Evolutionary conservation across 1,284 basidiomycete species (phyloP).

Genomic region (Agroathelia rolfsii): DNA sequence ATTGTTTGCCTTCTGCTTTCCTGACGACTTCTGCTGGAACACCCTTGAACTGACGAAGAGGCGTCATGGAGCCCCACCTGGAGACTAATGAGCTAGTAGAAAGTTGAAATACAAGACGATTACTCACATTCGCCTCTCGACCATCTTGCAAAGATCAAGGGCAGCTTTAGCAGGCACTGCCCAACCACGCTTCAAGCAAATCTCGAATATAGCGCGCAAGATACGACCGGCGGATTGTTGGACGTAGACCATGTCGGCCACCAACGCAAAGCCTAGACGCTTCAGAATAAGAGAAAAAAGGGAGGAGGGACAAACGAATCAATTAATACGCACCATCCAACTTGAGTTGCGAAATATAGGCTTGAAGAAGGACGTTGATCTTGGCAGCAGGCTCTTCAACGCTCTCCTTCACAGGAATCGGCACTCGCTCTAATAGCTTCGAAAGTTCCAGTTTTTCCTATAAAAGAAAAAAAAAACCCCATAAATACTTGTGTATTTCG

Average conservation of each 20-base stretch:
- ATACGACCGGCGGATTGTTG: conserved; percentile 91
- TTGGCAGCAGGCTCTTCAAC: conserved; percentile 96
- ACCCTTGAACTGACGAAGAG: conserved; percentile 89
- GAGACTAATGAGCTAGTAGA: conserved; percentile 4
- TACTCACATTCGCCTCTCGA: conserved; percentile 74
- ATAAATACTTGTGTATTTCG: too few species aligned
- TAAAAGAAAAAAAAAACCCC: too few species aligned
- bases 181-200: conserved; percentile 98
- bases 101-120: not conserved
- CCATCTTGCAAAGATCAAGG: conserved; percentile 96
- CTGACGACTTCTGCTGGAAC: conserved; percentile 82
- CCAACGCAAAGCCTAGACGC: conserved; percentile 74
- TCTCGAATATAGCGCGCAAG: conserved; percentile 97
- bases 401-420: conserved; percentile 94
- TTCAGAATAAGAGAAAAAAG: conserved; percentile 1
- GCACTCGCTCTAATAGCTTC: conserved; percentile 92
- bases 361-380: conserved; percentile 93
- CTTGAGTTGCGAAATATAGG: conserved; percentile 92
- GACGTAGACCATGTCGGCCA: conserved; percentile 98
- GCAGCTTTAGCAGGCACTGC: conserved; percentile 87
- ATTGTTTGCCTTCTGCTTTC: conserved; percentile 96
- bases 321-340: conserved; percentile 58
- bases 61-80: conserved; percentile 97
- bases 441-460: conserved; percentile 83
- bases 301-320: not conserved